Evolutionary conservation across 768 basidiomycete species (phyloP).

Genomic region (Tubosaeta brunneosetosa): DNA sequence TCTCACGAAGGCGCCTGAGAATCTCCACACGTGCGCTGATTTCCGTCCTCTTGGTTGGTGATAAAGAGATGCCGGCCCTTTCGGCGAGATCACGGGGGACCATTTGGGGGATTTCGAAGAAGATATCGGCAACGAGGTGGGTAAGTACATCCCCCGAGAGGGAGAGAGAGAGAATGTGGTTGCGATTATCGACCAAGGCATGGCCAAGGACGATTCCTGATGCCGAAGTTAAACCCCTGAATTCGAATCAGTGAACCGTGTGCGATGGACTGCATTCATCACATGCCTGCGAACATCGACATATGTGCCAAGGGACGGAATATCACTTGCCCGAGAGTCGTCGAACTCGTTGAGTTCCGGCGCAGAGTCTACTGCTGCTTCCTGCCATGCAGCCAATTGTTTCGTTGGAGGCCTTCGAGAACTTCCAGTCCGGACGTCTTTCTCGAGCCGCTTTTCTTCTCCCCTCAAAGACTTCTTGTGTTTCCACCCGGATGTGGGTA

Average conservation of each 20-base stretch:
- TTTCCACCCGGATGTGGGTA: constrained; percentile 33
- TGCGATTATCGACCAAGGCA: constrained; percentile 29
- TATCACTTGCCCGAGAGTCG: constrained; percentile 8
- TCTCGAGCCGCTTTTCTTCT: constrained; percentile 36
- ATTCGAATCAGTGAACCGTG: constrained; percentile 7
- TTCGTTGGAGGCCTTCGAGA: constrained; percentile 20
- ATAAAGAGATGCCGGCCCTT: constrained; percentile 41
- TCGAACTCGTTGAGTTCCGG: constrained; percentile 10
- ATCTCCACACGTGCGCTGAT: constrained; percentile 60
- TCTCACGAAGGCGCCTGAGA: constrained; percentile 51
- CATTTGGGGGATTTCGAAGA: constrained; percentile 58
- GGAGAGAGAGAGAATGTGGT: constrained; percentile 27
- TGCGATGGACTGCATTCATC: background rate
- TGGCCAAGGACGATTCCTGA: constrained; percentile 28
- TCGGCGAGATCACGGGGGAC: constrained; percentile 40
- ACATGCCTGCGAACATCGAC: constrained; percentile 50
- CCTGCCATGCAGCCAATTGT: constrained; percentile 24
- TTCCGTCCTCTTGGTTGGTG: constrained; percentile 33
- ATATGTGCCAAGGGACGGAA: constrained; percentile 43
- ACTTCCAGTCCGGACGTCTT: constrained; percentile 12
- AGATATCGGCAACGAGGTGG: constrained; percentile 49
- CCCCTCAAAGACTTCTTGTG: constrained; percentile 34
- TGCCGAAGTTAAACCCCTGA: constrained; percentile 18
- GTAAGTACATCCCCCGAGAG: constrained; percentile 48
- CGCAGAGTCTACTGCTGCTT: constrained; percentile 13